These are phyloP conservation scores for Geosiphon pyriformis DNA, from an alignment of 192 early-diverging fungal species.

Conservation along the genomic window DNA sequence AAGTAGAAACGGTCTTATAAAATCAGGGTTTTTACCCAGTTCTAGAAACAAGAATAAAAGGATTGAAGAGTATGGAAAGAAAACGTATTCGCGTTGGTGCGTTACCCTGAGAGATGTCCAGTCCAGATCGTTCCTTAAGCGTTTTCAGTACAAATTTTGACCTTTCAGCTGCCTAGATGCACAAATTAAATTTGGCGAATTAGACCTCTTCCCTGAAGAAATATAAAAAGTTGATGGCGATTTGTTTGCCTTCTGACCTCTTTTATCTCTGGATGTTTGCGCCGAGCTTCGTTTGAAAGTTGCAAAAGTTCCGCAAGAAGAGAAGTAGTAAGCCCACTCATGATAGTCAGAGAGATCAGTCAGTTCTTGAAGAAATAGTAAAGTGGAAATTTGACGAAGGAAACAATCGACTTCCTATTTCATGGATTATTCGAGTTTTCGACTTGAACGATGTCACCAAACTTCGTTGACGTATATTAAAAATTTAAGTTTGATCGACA, in stretches of 20 bases:
- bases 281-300: conserved; percentile 80
- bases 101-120: conserved; percentile 39
- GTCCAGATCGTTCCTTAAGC: conserved; percentile 50
- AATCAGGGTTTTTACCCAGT: conserved; percentile 71
- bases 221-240: conserved; percentile 1
- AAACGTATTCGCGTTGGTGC: conserved; percentile 13
- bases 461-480: too few species aligned
- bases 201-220: background rate
- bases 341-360: too few species aligned
- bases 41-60: conserved; percentile 40
- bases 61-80: conserved; percentile 1
- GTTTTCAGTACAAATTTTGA: conserved; percentile 51
- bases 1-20: conserved; percentile 77
- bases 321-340: conserved; percentile 49
- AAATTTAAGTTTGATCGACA: too few species aligned
- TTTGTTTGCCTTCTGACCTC: conserved; percentile 57
- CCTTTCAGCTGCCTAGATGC: conserved; percentile 61
- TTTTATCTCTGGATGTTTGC: conserved; percentile 93
- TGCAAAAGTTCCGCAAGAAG: conserved; percentile 77
- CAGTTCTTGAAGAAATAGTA: too few species aligned
- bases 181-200: conserved; percentile 8
- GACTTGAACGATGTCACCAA: too few species aligned
- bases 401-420: too few species aligned
- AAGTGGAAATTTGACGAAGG: too few species aligned
- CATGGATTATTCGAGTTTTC: too few species aligned